Percentiles rank a stretch among this genome's conserved stretches.
Conservation (phyloP, 225 moss, liverwort and hornwort genomes). For the Rhytidiadelphus loreus region DNA sequence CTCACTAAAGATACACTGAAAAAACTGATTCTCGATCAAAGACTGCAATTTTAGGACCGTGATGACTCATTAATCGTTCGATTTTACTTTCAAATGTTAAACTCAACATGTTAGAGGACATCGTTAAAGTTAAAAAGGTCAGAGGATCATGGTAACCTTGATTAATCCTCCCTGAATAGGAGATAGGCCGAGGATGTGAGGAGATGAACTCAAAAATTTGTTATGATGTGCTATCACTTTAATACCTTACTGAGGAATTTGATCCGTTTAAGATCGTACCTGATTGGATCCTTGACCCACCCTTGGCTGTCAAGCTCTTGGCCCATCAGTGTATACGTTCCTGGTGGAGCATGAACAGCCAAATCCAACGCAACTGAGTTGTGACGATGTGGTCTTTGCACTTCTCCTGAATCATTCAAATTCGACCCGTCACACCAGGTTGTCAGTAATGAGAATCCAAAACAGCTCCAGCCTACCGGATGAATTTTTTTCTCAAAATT, state of each 20-base stretch:
- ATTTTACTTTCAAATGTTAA: not conserved
- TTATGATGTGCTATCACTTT: not conserved
- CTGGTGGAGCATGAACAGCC: constrained; percentile 39
- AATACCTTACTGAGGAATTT: not conserved
- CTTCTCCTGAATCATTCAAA: constrained; percentile 26
- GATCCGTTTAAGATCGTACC: not conserved
- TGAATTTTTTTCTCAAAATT: not conserved
- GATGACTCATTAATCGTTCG: not conserved
- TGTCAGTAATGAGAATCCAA: not conserved
- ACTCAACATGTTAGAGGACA: no score
- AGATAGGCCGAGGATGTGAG: not conserved
- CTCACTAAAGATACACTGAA: no score
- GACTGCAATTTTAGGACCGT: not conserved
- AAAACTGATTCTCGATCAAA: not conserved
- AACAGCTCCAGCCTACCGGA: not conserved
- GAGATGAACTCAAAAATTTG: not conserved
- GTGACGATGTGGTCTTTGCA: constrained; percentile 61
- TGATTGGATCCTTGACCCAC: constrained; percentile 45
- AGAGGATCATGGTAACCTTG: not conserved
- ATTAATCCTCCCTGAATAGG: not conserved
- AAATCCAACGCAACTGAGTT: constrained; percentile 51
- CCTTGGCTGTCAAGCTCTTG: constrained; percentile 33
- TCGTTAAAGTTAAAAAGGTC: not conserved
- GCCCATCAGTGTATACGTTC: constrained; percentile 57
- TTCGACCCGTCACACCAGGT: not conserved